Evolutionary conservation across 768 basidiomycete genomes (phyloP).

Genomic region (Epithele typhae): DNA sequence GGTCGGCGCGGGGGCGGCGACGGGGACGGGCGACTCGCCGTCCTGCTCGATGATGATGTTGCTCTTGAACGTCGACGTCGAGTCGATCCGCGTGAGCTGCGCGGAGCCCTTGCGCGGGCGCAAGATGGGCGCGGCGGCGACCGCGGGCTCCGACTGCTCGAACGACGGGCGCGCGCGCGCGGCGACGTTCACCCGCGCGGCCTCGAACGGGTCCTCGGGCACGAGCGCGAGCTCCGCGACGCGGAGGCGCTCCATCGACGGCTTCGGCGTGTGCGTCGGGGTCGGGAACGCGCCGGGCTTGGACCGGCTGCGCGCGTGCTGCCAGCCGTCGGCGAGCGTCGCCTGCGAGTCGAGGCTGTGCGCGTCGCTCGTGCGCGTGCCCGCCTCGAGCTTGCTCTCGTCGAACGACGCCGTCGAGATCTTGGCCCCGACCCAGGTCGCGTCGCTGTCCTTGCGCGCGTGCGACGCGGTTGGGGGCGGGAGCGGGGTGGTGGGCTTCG

Average conservation of each 20-base stretch:
- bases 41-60: constrained; percentile 5
- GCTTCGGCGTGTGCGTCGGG: constrained; percentile 5
- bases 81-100: constrained; percentile 3
- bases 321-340: constrained; percentile 6
- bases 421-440: constrained; percentile 7
- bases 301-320: background rate
- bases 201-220: constrained; percentile 8
- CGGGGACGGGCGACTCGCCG: background rate
- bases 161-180: constrained; percentile 1
- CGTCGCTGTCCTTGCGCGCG: constrained; percentile 5
- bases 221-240: constrained; percentile 2
- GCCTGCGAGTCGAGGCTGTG: constrained; percentile 4
- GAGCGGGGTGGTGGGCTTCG: background rate
- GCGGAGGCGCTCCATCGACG: constrained; percentile 10
- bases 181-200: constrained; percentile 2
- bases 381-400: constrained; percentile 6
- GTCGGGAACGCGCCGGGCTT: constrained; percentile 8
- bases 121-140: background rate
- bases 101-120: background rate
- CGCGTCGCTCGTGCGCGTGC: constrained; percentile 2
- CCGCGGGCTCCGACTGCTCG: background rate
- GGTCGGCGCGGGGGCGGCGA: background rate
- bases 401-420: background rate
- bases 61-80: constrained; percentile 1
- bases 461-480: background rate